Evolutionary conservation across 2,329 filamentous ascomycete genomes (phyloP).

Genomic region (Orbilia quercus): DNA sequence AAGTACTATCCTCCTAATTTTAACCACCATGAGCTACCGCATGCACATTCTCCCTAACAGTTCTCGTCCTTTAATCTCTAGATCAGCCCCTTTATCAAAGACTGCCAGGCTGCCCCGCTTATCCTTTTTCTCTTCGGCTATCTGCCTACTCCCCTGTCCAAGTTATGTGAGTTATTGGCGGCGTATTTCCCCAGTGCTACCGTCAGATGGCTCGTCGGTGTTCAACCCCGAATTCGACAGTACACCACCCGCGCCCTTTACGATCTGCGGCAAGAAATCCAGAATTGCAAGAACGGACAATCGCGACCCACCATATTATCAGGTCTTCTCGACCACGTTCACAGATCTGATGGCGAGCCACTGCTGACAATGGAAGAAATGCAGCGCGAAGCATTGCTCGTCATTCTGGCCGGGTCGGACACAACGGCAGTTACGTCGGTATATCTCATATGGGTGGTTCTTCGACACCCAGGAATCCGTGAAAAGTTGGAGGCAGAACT

Average conservation of each 20-base stretch:
- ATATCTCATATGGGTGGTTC: conserved; percentile 12
- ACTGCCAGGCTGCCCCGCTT: neutral
- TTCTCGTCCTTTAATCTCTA: neutral
- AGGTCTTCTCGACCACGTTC: neutral
- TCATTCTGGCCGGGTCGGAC: conserved; percentile 13
- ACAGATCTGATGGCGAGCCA: conserved; percentile 13
- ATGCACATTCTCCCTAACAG: neutral
- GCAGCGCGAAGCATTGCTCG: neutral
- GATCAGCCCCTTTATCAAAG: conserved; percentile 7
- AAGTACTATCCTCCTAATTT: no score
- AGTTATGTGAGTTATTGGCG: no score
- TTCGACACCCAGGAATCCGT: conserved; percentile 1
- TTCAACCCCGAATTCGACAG: neutral
- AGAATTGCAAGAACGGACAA: conserved; percentile 9
- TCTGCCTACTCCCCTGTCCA: conserved; percentile 1
- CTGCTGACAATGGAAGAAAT: conserved; percentile 1
- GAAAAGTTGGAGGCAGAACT: conserved; percentile 14
- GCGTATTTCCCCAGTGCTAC: conserved; percentile 16
- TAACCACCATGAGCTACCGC: no score
- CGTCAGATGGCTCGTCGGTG: neutral
- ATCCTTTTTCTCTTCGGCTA: conserved; percentile 1
- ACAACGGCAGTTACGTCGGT: neutral
- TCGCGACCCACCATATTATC: conserved; percentile 15
- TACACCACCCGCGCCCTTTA: conserved; percentile 7
- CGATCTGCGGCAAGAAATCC: conserved; percentile 1